Base-by-base conservation (phyloP, 2,329 filamentous ascomycete genomes). In the Colletotrichum cordylinicola region DNA sequence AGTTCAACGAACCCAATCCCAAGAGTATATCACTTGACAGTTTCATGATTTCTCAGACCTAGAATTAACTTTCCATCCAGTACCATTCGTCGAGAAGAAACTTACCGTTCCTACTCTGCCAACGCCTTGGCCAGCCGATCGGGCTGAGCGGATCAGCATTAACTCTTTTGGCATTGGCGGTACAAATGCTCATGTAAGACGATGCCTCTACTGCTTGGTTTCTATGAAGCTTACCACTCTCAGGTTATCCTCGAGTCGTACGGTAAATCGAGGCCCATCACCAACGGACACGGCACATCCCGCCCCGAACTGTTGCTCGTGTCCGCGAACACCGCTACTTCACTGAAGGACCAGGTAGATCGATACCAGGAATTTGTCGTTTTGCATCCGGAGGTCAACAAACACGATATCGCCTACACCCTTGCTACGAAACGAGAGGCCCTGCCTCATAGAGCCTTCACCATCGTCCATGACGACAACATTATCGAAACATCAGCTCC, bases 151-250 rank as follows among this genome's bases (percentile, higher is more conserved):
- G 4, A 75, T 82, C 84, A 89, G 87, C 7, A 74, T 85, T 4
- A 85, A 74, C 67, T 61, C 48, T 8, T 86, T 85, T 58, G 84
- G 84, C 0, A 76, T 85, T 8, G 84, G 83, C 4, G 84, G 84
- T 8, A 62, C 82, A 2, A 86, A 85, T 67, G 83, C 81, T 3
- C 84, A 85, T 55, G 72, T 75, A 13, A 80, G 58, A n/a, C 37
- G 10, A 24, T 33, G n/a, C 7, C 10, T 48, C 12, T 21, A 3
- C 6, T 4, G 13, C 21, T n/a, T 8, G 10, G 15, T 24, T 8
- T 24, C 24, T 16, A 29, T 9, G 7, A 18, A 58, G n/a, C 43
- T 52, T n/a, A 58, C 24, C 5, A 6, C 24, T 18, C 29, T 8
- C 16, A 31, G 31, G 52, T 33, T 12, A 29, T 58, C 13, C n/a